A percentile compares a stretch with the other conserved stretches of the same genome.
Evolutionary conservation across 1,284 basidiomycete species (phyloP).

Genomic region (Irpex sp.): DNA sequence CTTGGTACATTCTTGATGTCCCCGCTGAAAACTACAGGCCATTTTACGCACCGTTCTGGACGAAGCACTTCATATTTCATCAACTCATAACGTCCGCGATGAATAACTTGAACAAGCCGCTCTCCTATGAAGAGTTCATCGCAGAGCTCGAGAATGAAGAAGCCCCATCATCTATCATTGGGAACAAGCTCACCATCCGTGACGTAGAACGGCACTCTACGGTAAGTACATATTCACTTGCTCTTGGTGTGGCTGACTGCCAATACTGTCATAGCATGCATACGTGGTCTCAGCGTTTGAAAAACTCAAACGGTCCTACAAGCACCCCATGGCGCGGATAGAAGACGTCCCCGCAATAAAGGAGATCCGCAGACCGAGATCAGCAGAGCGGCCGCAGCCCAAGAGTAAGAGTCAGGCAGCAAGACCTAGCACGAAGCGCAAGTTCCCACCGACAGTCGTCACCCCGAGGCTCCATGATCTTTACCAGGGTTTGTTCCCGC

Average conservation of each 20-base stretch:
- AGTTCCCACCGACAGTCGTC: conserved; percentile 3
- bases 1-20: conserved; percentile 57
- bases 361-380: not conserved
- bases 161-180: not conserved
- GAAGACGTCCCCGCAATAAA: not conserved
- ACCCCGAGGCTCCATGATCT: conserved; percentile 1
- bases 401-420: no score
- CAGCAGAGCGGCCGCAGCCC: not conserved
- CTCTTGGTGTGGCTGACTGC: no score
- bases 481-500: conserved; percentile 2
- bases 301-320: not conserved
- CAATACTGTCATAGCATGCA: not conserved
- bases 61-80: conserved; percentile 42
- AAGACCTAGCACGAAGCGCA: not conserved
- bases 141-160: conserved; percentile 4
- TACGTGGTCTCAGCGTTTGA: conserved; percentile 3
- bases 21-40: conserved; percentile 40
- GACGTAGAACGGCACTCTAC: not conserved
- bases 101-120: conserved; percentile 21
- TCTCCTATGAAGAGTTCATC: conserved; percentile 36
- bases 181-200: not conserved
- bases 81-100: conserved; percentile 32
- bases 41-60: conserved; percentile 41
- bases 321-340: not conserved
- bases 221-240: not conserved